phyloP scores from a whole-genome alignment of 176 grass and related monocot species.

The Zea luxurians region DNA sequence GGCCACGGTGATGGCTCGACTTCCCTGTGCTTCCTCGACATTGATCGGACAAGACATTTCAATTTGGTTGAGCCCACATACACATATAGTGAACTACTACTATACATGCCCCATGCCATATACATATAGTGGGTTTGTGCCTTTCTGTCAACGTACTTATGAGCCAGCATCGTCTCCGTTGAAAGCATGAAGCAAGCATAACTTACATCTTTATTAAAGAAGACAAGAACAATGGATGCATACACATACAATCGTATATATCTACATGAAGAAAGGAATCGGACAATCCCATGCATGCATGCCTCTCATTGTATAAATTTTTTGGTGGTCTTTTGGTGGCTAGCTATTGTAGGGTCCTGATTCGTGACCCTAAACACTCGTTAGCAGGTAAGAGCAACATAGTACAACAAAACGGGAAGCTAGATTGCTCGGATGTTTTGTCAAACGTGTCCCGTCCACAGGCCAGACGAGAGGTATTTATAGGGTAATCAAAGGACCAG shows the following conservation, averaged over 20 bases:
- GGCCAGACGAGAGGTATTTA: no score
- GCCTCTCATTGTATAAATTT: background rate
- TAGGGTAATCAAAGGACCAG: no score
- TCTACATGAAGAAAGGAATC: background rate
- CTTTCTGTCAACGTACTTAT: background rate
- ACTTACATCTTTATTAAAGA: background rate
- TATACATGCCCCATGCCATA: background rate
- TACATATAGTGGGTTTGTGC: background rate
- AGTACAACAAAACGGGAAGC: no score
- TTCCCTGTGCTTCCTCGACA: background rate
- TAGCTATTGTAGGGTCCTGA: no score
- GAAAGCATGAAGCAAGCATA: background rate
- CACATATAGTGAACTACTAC: background rate
- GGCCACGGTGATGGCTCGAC: background rate
- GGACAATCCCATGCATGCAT: background rate
- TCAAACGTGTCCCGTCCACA: no score
- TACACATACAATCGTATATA: background rate
- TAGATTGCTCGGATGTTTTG: no score
- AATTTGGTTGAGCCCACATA: background rate
- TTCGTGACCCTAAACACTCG: no score
- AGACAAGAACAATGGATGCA: background rate
- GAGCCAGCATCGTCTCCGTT: background rate
- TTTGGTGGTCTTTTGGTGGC: no score
- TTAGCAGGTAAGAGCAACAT: no score
- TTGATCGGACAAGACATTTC: constrained; percentile 13